Evolutionary conservation across 495 filamentous ascomycete species (phyloP).

Genomic region (Xylaria cubensis): DNA sequence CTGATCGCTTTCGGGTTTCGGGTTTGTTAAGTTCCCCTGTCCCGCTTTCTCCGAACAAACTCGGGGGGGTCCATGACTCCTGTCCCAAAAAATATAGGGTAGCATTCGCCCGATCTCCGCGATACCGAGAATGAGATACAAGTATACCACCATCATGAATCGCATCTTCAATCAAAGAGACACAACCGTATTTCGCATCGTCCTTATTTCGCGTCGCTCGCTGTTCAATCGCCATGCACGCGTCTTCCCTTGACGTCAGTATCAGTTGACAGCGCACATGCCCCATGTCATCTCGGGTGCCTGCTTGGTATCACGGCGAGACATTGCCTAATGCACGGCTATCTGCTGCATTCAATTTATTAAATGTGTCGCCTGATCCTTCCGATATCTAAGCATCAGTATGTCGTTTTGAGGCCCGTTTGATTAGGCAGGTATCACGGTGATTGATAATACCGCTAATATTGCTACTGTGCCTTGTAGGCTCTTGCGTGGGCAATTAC

Average conservation of each 20-base stretch:
- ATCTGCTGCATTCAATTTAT: neutral
- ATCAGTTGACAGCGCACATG: conserved; percentile 2
- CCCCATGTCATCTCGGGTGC: conserved; percentile 3
- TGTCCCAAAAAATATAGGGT: neutral
- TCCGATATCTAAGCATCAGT: neutral
- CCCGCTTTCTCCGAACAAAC: conserved; percentile 2
- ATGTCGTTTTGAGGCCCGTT: neutral
- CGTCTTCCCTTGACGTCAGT: neutral
- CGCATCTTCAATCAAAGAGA: conserved; percentile 1
- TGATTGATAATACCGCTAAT: neutral
- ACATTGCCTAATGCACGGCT: neutral
- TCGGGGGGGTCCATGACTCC: conserved; percentile 6
- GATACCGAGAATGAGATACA: neutral
- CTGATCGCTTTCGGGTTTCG: neutral
- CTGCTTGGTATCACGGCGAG: neutral
- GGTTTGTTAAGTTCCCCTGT: neutral
- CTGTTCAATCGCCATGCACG: neutral
- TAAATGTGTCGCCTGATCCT: conserved; percentile 3
- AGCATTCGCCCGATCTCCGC: conserved; percentile 11
- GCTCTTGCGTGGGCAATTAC: conserved; percentile 20
- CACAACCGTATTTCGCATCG: neutral
- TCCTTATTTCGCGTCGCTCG: neutral
- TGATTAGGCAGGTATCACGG: neutral
- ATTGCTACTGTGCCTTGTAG: neutral
- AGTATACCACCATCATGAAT: neutral